Evolutionary conservation across 441 rosid species (phyloP), one percentile per base, ranked within the genome.

Genomic region (Kokia cookei): DNA sequence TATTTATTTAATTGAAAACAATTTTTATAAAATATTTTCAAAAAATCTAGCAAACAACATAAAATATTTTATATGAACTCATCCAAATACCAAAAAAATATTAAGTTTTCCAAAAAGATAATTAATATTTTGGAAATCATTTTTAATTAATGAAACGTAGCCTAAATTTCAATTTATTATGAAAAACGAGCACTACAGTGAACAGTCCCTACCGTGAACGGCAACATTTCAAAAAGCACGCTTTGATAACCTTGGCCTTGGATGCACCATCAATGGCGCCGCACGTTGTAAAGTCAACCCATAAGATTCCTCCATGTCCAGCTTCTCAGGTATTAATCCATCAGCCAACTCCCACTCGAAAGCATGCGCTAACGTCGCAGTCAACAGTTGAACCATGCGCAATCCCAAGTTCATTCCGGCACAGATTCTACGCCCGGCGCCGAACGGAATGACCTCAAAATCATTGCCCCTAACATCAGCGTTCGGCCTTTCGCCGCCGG

Each of bases 381-480:
- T 85, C 75, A 90, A 69, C 4, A 89, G 77, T 43, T 85, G 93
- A 24, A 90, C 96, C 74, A 87, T 91, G 5, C 93, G 83, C 74
- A 94, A 37, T 27, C 94, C 99, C 78, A 91, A 54, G 71, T 83
- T 88, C 82, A 90, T 58, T 5, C 98, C 99, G 0, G 96, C 97
- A 55, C 99, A 94, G 1, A 85, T 88, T 76, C 98, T 83, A 19
- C 98, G 85, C 9, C 99, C 98, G 0, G 99, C 92, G 7, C 99
- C 97, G 32, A 93, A 93, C 2, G 99, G 99, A 47, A 92, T 93
- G 0, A 94, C 85, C 82, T 92, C 91, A 13, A 86, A 92, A 48
- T 94, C 96, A 24, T 76, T 88, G 0, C 98, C 99, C 64, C 78
- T 80, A 9, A 93, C 90, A 48, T 92, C 94, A 0, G 86, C 90